These are phyloP conservation scores for peach (Prunus persica) DNA, from an alignment of 306 rosid species.

Conservation along the genomic window Prunus_persica_NCBIv2 NC_034009.1:23016001-23016500, in stretches of 20 bases:
- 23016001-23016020: background rate
- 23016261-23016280: slow-evolving; percentile 1
- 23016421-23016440: slow-evolving; percentile 41
- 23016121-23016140: no score
- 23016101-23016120: no score
- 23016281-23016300: slow-evolving; percentile 1
- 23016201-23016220: slow-evolving; percentile 1
- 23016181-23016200: background rate
- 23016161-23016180: background rate
- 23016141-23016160: background rate
- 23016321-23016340: background rate
- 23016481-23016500: slow-evolving; percentile 68
- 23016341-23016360: background rate
- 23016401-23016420: slow-evolving; percentile 76
- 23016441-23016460: slow-evolving; percentile 35
- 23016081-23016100: background rate
- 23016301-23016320: background rate
- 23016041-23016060: background rate
- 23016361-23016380: background rate
- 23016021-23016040: background rate
- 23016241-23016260: background rate
- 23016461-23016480: slow-evolving; percentile 33
- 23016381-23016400: slow-evolving; percentile 1
- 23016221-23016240: background rate
- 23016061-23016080: background rate